These are phyloP conservation scores for Larix kaempferi DNA, from an alignment of 75 land plant species.

Conservation along the genomic window DNA sequence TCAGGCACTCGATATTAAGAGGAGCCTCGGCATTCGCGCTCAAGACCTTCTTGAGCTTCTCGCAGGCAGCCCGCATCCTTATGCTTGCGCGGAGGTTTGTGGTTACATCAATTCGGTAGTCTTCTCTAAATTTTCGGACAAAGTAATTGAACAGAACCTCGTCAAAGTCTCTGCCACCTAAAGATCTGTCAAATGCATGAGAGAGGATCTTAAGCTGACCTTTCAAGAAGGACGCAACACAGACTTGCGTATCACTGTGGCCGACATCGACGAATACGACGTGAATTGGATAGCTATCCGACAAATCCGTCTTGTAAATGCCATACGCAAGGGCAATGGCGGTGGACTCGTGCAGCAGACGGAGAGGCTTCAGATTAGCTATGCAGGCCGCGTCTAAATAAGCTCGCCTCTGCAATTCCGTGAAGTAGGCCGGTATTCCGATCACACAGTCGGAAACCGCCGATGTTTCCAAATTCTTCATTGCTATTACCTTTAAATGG, in stretches of 20 bases:
- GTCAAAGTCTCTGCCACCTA: constrained; percentile 89
- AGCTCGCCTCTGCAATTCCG: constrained; percentile 78
- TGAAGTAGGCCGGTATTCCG: constrained; percentile 83
- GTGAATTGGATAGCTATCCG: constrained; percentile 65
- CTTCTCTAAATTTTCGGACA: constrained; percentile 60
- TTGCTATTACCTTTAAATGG: constrained; percentile 69
- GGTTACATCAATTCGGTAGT: constrained; percentile 58
- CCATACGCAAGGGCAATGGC: constrained; percentile 92
- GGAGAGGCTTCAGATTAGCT: constrained; percentile 77
- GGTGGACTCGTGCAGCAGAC: constrained; percentile 85
- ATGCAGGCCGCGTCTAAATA: constrained; percentile 83
- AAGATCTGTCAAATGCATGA: constrained; percentile 68
- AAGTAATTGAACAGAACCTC: constrained; percentile 70
- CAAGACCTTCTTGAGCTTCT: constrained; percentile 79
- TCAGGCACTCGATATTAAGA: constrained; percentile 78
- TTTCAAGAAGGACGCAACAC: constrained; percentile 74
- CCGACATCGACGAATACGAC: constrained; percentile 92
- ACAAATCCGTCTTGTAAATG: constrained; percentile 83
- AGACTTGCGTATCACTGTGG: constrained; percentile 83
- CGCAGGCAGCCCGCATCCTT: constrained; percentile 67
- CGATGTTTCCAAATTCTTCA: constrained; percentile 62
- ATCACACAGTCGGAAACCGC: constrained; percentile 84
- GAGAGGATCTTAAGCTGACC: constrained; percentile 74
- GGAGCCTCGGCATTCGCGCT: constrained; percentile 90
- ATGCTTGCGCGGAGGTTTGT: constrained; percentile 64